Evolutionary conservation across 2,329 filamentous ascomycete species (phyloP), one percentile per base, ranked within the genome.

Genomic region (Cercospora sp.): DNA sequence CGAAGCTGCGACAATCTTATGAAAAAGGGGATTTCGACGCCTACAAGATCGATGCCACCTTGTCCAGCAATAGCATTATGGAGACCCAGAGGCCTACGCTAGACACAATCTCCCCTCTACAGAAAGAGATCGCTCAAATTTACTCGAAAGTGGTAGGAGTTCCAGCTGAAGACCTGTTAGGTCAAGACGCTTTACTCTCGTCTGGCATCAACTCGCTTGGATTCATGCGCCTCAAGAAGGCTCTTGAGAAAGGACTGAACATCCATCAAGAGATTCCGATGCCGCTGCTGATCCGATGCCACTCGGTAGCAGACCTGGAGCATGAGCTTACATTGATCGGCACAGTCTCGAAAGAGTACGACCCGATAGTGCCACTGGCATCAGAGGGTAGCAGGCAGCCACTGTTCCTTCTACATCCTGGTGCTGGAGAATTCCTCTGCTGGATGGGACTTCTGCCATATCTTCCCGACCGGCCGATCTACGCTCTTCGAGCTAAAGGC

Each of bases 401-500:
- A 0, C 68, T 79, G 1, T 79, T 76, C 72, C 75, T 80, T 16
- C 66, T 81, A 3, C 80, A 81, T 64, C 80, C 80, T 0, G 80
- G 79, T 5, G 75, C 77, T 5, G 80, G 80, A 26, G 79, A 82
- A 59, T 73, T 81, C 18, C 74, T 82, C 0, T 77, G 80, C 60
- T 82, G 80, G 69, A 65, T 82, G 12, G 73, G 73, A 18, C 72
- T 82, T 1, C 76, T 79, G 10, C 68, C 78, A 42, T 75, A 83
- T 64, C 57, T 86, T 28, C 65, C 71, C 28, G 78, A 78, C 73
- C 76, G 85, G 7, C 82, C 84, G 0, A 68, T 87, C 20, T 83
- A 84, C 71, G 84, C 82, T 0, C 71, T 85, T 2, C 79, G 83
- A 1, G 80, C 84, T 0, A 75, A 77, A 3, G 83, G 83, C 0